Evolutionary conservation across 345 rosid genomes (phyloP).

Genomic region (Hibiscus syriacus): DNA sequence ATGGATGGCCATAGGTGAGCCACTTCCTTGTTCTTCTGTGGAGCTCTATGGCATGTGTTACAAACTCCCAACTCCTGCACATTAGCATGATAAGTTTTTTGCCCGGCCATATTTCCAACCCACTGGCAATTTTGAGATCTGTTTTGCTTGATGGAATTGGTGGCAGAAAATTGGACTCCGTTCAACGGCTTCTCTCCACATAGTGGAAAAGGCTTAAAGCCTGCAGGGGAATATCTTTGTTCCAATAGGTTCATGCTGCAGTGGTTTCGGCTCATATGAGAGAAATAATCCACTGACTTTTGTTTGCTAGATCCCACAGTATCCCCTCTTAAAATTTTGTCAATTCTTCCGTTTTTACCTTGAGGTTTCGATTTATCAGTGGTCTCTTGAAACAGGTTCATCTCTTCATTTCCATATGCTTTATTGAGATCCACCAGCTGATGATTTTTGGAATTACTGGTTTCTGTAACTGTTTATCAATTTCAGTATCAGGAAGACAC

Average conservation of each 20-base stretch:
- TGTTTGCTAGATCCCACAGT: conserved; percentile 22
- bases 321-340: conserved; percentile 22
- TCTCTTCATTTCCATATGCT: conserved; percentile 29
- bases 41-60: conserved; percentile 38
- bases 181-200: conserved; percentile 35
- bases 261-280: conserved; percentile 27
- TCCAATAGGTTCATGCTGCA: conserved; percentile 26
- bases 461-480: conserved; percentile 34
- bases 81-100: conserved; percentile 28
- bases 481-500: conserved; percentile 63
- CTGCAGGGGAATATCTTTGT: conserved; percentile 32
- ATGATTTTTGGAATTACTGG: conserved; percentile 20
- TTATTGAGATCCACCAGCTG: conserved; percentile 38
- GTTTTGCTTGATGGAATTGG: conserved; percentile 27
- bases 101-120: conserved; percentile 39
- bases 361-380: conserved; percentile 29
- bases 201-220: conserved; percentile 29
- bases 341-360: conserved; percentile 37
- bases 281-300: conserved; percentile 38
- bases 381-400: conserved; percentile 33
- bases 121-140: conserved; percentile 32
- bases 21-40: conserved; percentile 41
- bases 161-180: conserved; percentile 33
- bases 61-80: conserved; percentile 29
- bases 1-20: conserved; percentile 40